These are phyloP conservation scores for Raddia distichophylla DNA, from an alignment of 176 grass and related monocot genomes.

Conservation along the genomic window DNA sequence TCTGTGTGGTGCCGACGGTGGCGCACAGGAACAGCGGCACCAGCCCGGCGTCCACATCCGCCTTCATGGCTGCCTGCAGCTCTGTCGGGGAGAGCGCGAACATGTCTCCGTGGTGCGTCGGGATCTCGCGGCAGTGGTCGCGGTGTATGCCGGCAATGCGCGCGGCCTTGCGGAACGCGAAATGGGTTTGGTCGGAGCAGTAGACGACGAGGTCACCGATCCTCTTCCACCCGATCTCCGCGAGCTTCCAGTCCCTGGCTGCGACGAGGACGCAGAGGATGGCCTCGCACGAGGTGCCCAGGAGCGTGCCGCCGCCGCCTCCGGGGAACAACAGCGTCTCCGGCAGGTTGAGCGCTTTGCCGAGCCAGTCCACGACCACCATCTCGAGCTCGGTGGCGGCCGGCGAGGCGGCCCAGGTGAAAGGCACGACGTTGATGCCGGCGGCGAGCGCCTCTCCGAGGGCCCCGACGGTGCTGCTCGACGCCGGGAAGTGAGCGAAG, in stretches of 20 bases:
- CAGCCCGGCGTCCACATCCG: constrained; percentile 46
- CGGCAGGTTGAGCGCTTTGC: constrained; percentile 50
- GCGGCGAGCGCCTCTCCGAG: constrained; percentile 54
- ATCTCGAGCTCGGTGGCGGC: constrained; percentile 68
- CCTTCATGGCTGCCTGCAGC: constrained; percentile 39
- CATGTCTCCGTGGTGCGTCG: constrained; percentile 19
- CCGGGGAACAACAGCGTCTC: constrained; percentile 41
- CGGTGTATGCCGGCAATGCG: constrained; percentile 55
- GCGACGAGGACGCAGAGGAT: constrained; percentile 55
- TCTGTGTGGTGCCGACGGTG: constrained; percentile 60
- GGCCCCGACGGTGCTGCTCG: constrained; percentile 46
- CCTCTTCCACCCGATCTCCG: constrained; percentile 29
- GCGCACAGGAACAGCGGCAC: constrained; percentile 66
- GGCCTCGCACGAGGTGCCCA: constrained; percentile 65
- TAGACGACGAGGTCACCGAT: constrained; percentile 58
- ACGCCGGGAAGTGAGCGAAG: constrained; percentile 60
- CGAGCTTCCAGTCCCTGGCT: constrained; percentile 50
- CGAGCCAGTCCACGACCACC: constrained; percentile 63
- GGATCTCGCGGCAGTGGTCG: constrained; percentile 49
- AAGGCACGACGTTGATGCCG: constrained; percentile 53
- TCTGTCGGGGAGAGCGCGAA: constrained; percentile 47
- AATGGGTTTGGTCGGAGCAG: constrained; percentile 74
- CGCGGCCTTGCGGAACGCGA: constrained; percentile 51
- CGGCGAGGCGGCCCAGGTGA: constrained; percentile 60
- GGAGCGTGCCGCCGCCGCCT: constrained; percentile 58